Evolutionary conservation across 495 filamentous ascomycete species (phyloP).

Genomic region (Aspergillus egyptiacus): DNA sequence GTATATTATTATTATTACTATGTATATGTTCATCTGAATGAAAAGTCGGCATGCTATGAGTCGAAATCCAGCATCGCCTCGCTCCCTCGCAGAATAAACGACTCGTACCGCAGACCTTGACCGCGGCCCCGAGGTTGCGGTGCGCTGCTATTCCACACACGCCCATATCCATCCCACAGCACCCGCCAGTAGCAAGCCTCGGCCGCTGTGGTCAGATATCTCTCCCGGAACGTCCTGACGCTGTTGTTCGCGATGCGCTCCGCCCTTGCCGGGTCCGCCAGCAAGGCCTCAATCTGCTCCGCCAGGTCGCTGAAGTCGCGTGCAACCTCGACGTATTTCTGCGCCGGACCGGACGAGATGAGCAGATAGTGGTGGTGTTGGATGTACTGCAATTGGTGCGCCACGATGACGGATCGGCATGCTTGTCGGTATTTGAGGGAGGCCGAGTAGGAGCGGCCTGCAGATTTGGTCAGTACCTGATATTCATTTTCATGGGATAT

Average conservation of each 20-base stretch:
- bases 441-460: constrained; percentile 48
- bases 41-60: constrained; percentile 1
- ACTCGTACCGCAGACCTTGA: constrained; percentile 37
- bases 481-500: not conserved
- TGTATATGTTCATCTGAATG: not conserved
- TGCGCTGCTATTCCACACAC: constrained; percentile 36
- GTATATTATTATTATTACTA: not conserved
- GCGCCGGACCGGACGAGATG: constrained; percentile 42
- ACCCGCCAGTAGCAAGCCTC: constrained; percentile 56
- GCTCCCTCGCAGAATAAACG: constrained; percentile 34
- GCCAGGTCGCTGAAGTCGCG: constrained; percentile 53
- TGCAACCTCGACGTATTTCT: constrained; percentile 57
- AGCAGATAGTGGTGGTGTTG: constrained; percentile 43
- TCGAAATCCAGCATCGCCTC: constrained; percentile 32
- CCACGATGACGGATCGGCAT: constrained; percentile 54
- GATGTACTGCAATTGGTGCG: constrained; percentile 42
- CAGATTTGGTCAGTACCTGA: not conserved
- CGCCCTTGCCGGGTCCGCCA: constrained; percentile 39
- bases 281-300: constrained; percentile 44
- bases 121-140: constrained; percentile 14
- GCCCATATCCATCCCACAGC: constrained; percentile 43
- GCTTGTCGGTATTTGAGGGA: constrained; percentile 55
- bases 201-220: constrained; percentile 53
- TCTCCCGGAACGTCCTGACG: constrained; percentile 49
- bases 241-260: constrained; percentile 51